Percentiles rank a stretch among this genome's conserved stretches.
phyloP scores from a whole-genome alignment of 2,329 filamentous ascomycete species.

The Alternaria longipes region DNA sequence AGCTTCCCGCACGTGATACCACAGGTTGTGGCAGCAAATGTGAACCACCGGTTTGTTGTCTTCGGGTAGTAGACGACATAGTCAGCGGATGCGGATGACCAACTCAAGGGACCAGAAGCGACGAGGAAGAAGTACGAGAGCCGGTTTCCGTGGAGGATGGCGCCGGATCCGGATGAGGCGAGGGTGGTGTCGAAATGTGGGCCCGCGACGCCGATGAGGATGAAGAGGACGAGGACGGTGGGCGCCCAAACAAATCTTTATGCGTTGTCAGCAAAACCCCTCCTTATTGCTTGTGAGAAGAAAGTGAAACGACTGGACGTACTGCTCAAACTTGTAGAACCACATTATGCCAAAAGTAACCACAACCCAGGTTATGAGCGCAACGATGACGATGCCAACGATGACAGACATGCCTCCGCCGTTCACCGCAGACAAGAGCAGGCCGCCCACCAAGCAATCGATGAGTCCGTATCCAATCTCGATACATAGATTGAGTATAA shows the following conservation, averaged over 20 bases:
- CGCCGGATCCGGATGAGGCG: constrained; percentile 51
- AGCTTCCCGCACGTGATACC: constrained; percentile 66
- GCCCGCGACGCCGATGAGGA: constrained; percentile 39
- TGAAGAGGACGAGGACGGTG: constrained; percentile 35
- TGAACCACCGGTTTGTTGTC: constrained; percentile 51
- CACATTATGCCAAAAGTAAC: constrained; percentile 37
- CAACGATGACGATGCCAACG: constrained; percentile 67
- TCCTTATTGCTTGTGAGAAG: no score
- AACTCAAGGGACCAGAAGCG: constrained; percentile 68
- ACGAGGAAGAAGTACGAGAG: constrained; percentile 75
- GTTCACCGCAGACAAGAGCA: constrained; percentile 68
- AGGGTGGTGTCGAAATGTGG: constrained; percentile 61
- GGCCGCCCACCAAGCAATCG: constrained; percentile 67
- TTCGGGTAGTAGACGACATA: constrained; percentile 72
- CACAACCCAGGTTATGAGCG: constrained; percentile 42
- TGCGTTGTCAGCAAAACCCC: background rate
- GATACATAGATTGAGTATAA: constrained; percentile 62
- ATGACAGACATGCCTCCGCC: constrained; percentile 64
- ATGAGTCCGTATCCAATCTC: constrained; percentile 67
- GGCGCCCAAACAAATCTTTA: constrained; percentile 32
- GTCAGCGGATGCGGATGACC: constrained; percentile 68
- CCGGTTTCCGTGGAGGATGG: constrained; percentile 63
- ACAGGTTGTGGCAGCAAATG: constrained; percentile 64
- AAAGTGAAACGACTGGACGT: background rate
- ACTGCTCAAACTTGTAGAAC: constrained; percentile 39